Percentiles rank a stretch among this genome's conserved stretches.
phyloP scores from a whole-genome alignment of 2,329 filamentous ascomycete species.

The Colletotrichum tamarilloi region DNA sequence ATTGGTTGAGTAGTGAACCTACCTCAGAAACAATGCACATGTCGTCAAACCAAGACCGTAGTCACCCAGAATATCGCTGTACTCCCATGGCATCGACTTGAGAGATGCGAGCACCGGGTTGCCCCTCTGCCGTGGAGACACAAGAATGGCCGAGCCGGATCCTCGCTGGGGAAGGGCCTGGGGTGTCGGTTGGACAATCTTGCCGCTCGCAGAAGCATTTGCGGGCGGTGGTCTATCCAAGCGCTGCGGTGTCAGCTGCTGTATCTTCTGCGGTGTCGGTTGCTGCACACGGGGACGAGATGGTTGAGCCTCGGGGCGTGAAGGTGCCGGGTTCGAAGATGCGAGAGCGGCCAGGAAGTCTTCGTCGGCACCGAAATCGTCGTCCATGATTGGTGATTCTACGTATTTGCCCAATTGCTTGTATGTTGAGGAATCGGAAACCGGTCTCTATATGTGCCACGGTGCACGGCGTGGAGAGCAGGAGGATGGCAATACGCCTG shows the following conservation, averaged over 20 bases:
- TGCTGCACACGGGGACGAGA: conserved; percentile 48
- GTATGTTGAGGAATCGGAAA: background rate
- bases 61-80: conserved; percentile 95
- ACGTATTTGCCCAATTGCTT: background rate
- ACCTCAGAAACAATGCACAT: conserved; percentile 88
- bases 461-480: background rate
- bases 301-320: conserved; percentile 37
- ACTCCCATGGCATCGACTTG: conserved; percentile 90
- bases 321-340: conserved; percentile 52
- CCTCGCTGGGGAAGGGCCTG: conserved; percentile 78
- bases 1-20: background rate
- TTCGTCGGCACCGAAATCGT: conserved; percentile 68
- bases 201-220: conserved; percentile 52
- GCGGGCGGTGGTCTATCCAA: conserved; percentile 63
- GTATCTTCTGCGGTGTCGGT: conserved; percentile 49
- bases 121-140: conserved; percentile 92
- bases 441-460: background rate
- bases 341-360: conserved; percentile 68
- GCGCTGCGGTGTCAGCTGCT: conserved; percentile 65
- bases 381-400: conserved; percentile 51
- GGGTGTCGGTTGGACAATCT: conserved; percentile 87
- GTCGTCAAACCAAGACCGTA: conserved; percentile 90
- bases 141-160: conserved; percentile 82
- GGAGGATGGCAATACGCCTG: background rate
- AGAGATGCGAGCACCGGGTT: conserved; percentile 91